Percentiles rank a stretch among this genome's conserved stretches.
Conservation (phyloP, 768 basidiomycete genomes). For the Amylocystis lapponica region DNA sequence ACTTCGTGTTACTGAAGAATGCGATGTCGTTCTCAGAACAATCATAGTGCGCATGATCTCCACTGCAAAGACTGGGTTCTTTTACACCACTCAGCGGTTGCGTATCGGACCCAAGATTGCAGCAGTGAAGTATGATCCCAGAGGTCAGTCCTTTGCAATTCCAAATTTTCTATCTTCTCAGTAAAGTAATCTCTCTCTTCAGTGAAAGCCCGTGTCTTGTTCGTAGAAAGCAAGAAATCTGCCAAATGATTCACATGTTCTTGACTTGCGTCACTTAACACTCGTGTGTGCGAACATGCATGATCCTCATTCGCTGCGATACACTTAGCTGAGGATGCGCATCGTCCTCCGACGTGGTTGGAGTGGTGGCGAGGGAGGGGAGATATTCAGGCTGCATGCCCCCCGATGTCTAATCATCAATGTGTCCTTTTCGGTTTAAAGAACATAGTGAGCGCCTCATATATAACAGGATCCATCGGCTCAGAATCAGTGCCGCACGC, state of each 20-base stretch:
- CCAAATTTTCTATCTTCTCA: background rate
- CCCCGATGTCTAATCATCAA: too few species aligned
- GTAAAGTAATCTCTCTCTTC: background rate
- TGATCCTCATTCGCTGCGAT: too few species aligned
- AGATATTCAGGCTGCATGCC: too few species aligned
- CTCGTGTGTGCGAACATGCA: too few species aligned
- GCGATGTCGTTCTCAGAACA: conserved; percentile 41
- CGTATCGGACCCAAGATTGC: conserved; percentile 74
- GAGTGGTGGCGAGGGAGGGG: too few species aligned
- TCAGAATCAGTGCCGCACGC: too few species aligned
- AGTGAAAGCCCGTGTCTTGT: conserved; percentile 72
- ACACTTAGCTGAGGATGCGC: too few species aligned
- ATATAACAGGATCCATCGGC: too few species aligned
- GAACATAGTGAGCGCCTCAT: too few species aligned
- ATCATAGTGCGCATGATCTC: conserved; percentile 85
- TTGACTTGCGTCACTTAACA: too few species aligned
- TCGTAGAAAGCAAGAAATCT: conserved; percentile 75
- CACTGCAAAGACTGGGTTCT: conserved; percentile 87
- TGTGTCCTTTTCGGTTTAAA: too few species aligned
- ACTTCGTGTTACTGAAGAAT: background rate
- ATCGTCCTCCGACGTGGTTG: too few species aligned
- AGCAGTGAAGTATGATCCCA: conserved; percentile 89
- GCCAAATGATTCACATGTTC: conserved; percentile 39
- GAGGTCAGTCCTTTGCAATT: conserved; percentile 43
- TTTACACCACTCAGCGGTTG: conserved; percentile 79